A percentile compares a stretch with the other conserved stretches of the same genome.
These are phyloP conservation scores for Brasenia schreberi DNA, from an alignment of 164 flowering plant species.

Conservation along the genomic window DNA sequence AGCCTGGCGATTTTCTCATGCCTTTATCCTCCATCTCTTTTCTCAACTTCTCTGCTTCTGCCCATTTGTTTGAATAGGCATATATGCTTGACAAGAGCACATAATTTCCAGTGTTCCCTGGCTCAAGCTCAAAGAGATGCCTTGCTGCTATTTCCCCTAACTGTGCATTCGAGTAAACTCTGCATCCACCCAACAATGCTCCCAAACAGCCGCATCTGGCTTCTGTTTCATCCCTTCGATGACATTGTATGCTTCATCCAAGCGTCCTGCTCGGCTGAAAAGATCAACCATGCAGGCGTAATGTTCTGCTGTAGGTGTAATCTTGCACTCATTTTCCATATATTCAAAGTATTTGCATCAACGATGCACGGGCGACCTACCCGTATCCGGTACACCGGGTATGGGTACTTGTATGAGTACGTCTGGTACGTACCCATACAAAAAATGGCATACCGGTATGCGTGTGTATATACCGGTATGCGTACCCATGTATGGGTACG, in stretches of 20 bases:
- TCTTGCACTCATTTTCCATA: slow-evolving; percentile 17
- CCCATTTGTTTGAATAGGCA: slow-evolving; percentile 26
- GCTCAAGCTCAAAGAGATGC: slow-evolving; percentile 32
- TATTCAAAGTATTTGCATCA: slow-evolving; percentile 19
- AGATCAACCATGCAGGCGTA: slow-evolving; percentile 36
- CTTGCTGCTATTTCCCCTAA: slow-evolving; percentile 32
- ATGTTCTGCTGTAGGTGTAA: slow-evolving; percentile 25
- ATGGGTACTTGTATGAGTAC: no score
- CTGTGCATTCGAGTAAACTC: slow-evolving; percentile 23
- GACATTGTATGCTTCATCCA: slow-evolving; percentile 21
- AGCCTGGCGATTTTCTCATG: slow-evolving; percentile 27
- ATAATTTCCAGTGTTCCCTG: slow-evolving; percentile 34
- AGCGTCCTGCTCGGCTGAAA: slow-evolving; percentile 27
- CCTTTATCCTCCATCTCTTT: slow-evolving; percentile 17
- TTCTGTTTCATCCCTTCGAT: slow-evolving; percentile 7
- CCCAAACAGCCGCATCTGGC: slow-evolving; percentile 29
- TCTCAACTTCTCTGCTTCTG: slow-evolving; percentile 24
- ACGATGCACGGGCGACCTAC: no score
- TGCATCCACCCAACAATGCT: slow-evolving; percentile 28
- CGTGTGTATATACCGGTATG: no score
- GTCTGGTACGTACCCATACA: no score
- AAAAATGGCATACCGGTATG: no score
- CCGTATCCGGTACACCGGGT: no score
- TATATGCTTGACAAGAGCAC: slow-evolving; percentile 29
- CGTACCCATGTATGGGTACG: no score